Conservation (phyloP, 768 basidiomycete species). For the Lactarius tabidus region DNA sequence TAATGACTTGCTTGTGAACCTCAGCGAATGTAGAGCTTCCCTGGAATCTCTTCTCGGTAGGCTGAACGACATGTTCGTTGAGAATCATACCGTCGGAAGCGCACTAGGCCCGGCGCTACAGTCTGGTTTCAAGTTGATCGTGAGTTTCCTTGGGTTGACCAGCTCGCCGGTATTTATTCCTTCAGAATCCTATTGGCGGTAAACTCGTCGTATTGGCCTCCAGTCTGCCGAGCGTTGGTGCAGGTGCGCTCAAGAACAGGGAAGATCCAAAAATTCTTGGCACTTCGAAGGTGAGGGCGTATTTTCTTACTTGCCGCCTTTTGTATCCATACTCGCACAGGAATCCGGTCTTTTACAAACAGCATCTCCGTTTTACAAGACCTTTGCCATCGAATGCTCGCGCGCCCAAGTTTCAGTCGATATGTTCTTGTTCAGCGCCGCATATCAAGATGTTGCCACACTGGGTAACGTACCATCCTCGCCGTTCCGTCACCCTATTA, state of each 20-base stretch:
- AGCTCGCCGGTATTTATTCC: neutral
- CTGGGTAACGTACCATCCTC: constrained; percentile 51
- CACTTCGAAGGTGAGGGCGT: constrained; percentile 69
- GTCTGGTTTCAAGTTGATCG: constrained; percentile 94
- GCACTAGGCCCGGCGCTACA: constrained; percentile 93
- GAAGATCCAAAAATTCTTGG: constrained; percentile 97
- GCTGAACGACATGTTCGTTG: constrained; percentile 96
- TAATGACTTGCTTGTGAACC: constrained; percentile 91
- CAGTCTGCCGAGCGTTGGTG: constrained; percentile 80
- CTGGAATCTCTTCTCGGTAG: constrained; percentile 78
- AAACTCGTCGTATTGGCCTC: constrained; percentile 88
- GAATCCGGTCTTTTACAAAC: constrained; percentile 91
- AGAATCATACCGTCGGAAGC: constrained; percentile 89
- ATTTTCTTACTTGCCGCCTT: neutral
- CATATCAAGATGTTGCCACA: constrained; percentile 93
- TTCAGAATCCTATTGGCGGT: constrained; percentile 85
- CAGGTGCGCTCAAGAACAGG: constrained; percentile 90
- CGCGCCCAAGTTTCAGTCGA: constrained; percentile 96
- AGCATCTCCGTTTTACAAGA: constrained; percentile 96
- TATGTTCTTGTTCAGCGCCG: constrained; percentile 96
- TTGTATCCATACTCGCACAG: constrained; percentile 35
- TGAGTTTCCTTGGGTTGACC: constrained; percentile 32
- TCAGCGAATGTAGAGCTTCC: constrained; percentile 75
- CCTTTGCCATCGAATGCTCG: constrained; percentile 97
- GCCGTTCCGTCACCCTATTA: neutral